Percentiles rank a stretch among this genome's conserved stretches.
phyloP scores from a whole-genome alignment of 331 rosid species.

The Cydonia oblonga region DNA sequence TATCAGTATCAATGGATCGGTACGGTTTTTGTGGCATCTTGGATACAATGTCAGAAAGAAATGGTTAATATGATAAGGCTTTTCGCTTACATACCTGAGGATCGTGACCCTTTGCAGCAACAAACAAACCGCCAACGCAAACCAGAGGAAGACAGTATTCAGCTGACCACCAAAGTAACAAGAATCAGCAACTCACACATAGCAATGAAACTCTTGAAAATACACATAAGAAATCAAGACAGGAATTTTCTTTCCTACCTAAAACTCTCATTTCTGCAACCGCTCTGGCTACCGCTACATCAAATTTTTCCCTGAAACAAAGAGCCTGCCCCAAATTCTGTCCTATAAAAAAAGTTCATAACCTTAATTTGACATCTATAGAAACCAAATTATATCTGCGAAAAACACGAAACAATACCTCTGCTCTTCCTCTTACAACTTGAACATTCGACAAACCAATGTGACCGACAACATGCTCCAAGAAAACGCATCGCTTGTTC shows the following conservation, averaged over 20 bases:
- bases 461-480: slow-evolving; percentile 44
- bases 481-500: slow-evolving; percentile 28
- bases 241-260: slow-evolving; percentile 25
- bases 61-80: background rate
- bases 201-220: background rate
- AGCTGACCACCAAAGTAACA: slow-evolving; percentile 29
- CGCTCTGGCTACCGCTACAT: slow-evolving; percentile 80
- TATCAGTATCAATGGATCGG: background rate
- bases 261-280: slow-evolving; percentile 79
- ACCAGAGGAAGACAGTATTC: slow-evolving; percentile 85
- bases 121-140: slow-evolving; percentile 72
- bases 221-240: background rate
- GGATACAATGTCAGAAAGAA: background rate
- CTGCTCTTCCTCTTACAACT: slow-evolving; percentile 88
- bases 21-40: background rate
- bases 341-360: slow-evolving; percentile 28
- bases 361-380: slow-evolving; percentile 3
- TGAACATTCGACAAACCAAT: slow-evolving; percentile 57
- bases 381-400: background rate
- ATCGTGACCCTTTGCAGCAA: slow-evolving; percentile 77
- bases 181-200: slow-evolving; percentile 9
- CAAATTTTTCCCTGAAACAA: slow-evolving; percentile 58
- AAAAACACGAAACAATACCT: slow-evolving; percentile 33
- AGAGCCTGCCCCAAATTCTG: slow-evolving; percentile 65
- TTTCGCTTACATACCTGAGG: slow-evolving; percentile 39